Conservation (phyloP, 441 rosid species). For the Melastoma candidum region DNA sequence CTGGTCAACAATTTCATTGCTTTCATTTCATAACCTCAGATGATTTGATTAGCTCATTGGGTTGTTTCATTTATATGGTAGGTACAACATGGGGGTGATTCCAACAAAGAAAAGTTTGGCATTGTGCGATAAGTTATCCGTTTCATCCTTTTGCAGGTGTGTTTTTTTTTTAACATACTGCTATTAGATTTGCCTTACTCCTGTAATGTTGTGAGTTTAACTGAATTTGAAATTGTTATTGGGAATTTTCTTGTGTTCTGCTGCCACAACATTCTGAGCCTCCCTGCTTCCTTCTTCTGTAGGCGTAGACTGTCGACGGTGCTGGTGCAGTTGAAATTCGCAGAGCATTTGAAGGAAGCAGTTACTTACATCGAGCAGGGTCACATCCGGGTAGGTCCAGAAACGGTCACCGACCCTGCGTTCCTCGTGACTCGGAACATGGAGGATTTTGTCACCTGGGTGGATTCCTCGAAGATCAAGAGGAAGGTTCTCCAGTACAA, state of each 20-base stretch:
- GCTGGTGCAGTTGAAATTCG: conserved; percentile 57
- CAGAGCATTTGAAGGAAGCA: conserved; percentile 83
- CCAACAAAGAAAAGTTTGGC: conserved; percentile 87
- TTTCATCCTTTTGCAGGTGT: conserved; percentile 83
- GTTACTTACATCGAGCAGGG: conserved; percentile 90
- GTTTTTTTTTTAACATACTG: conserved; percentile 1
- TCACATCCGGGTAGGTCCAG: conserved; percentile 91
- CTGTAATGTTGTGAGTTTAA: neutral
- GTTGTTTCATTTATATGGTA: conserved; percentile 22
- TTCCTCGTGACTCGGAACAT: conserved; percentile 80
- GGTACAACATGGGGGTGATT: conserved; percentile 91
- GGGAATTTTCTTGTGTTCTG: neutral
- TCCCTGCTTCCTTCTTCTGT: conserved; percentile 6
- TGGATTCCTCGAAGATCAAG: conserved; percentile 86
- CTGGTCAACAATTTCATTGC: neutral
- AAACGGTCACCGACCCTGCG: conserved; percentile 77
- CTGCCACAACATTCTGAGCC: neutral
- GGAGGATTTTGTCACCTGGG: conserved; percentile 97
- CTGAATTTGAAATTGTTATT: too few relatives aligned
- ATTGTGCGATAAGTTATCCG: conserved; percentile 60
- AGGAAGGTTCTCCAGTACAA: conserved; percentile 79
- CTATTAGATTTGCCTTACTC: neutral
- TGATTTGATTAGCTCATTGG: neutral
- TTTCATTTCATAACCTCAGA: neutral
- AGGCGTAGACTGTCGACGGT: conserved; percentile 80